A percentile compares a stretch with the other conserved stretches of the same genome.
phyloP scores from a whole-genome alignment of 1,284 basidiomycete genomes.

The Puccinia polysora region DNA sequence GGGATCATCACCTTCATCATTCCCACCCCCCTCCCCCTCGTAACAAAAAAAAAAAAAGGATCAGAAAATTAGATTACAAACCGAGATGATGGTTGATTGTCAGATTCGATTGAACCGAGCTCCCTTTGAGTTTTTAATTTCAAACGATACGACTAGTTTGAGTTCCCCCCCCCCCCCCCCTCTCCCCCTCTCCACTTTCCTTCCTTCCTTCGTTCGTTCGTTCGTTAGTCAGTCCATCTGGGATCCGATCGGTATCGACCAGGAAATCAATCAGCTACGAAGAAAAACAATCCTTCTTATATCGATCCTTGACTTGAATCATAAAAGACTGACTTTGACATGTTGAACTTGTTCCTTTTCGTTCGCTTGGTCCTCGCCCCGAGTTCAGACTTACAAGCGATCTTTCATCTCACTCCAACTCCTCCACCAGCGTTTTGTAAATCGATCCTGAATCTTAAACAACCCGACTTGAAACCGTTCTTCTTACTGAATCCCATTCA shows the following conservation, averaged over 20 bases:
- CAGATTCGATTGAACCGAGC: constrained; percentile 31
- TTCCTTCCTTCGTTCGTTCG: not conserved
- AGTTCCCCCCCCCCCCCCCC: not conserved
- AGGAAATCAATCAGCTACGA: not conserved
- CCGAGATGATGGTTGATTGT: constrained; percentile 23
- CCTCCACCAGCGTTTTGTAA: not conserved
- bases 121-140: constrained; percentile 37
- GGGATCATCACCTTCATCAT: not conserved
- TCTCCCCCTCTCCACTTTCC: not conserved
- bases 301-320: not conserved
- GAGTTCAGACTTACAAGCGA: constrained; percentile 33
- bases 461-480: not conserved
- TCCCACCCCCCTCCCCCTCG: not conserved
- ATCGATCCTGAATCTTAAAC: not conserved
- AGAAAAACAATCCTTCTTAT: not conserved
- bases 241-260: not conserved
- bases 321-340: too few relatives aligned
- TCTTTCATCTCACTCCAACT: constrained; percentile 30
- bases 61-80: constrained; percentile 20
- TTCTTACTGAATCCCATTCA: too few relatives aligned
- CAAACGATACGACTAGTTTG: constrained; percentile 30
- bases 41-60: constrained; percentile 3
- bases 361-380: not conserved
- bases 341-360: not conserved
- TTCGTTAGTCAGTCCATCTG: too few relatives aligned